A percentile compares a stretch with the other conserved stretches of the same genome.
phyloP scores from a whole-genome alignment of 2,329 filamentous ascomycete genomes.

The Pseudocercospora musae region DNA sequence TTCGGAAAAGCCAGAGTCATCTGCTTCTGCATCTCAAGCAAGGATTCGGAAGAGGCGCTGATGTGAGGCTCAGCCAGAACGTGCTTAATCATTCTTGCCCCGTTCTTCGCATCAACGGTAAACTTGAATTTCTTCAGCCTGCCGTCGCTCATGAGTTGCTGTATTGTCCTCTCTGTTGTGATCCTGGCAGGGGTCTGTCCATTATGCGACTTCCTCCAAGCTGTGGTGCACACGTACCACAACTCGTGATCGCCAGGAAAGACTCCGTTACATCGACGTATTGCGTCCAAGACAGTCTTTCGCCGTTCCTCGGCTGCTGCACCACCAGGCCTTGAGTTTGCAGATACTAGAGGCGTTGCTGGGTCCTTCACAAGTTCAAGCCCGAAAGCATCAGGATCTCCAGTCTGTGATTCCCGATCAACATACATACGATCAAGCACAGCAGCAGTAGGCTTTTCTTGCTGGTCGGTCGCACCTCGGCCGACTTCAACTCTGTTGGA shows the following conservation, averaged over 20 bases:
- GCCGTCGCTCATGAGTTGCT: constrained; percentile 48
- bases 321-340: constrained; percentile 34
- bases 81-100: constrained; percentile 48
- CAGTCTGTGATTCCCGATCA: neutral
- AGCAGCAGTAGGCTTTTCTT: neutral
- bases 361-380: neutral
- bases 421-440: neutral
- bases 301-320: constrained; percentile 45
- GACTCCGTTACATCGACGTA: constrained; percentile 53
- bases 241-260: constrained; percentile 56
- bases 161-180: constrained; percentile 52
- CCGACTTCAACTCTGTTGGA: neutral
- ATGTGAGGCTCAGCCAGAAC: constrained; percentile 51
- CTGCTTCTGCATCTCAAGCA: constrained; percentile 49
- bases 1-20: constrained; percentile 47
- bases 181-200: constrained; percentile 48
- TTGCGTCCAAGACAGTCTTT: constrained; percentile 53
- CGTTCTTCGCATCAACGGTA: constrained; percentile 48
- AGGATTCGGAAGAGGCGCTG: constrained; percentile 42
- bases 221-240: constrained; percentile 52
- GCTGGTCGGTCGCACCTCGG: neutral
- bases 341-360: neutral
- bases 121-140: constrained; percentile 54
- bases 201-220: constrained; percentile 50
- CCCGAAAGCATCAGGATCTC: neutral